Conservation (phyloP, 1,139 yeast species). For the Geotrichum klebahnii region DNA sequence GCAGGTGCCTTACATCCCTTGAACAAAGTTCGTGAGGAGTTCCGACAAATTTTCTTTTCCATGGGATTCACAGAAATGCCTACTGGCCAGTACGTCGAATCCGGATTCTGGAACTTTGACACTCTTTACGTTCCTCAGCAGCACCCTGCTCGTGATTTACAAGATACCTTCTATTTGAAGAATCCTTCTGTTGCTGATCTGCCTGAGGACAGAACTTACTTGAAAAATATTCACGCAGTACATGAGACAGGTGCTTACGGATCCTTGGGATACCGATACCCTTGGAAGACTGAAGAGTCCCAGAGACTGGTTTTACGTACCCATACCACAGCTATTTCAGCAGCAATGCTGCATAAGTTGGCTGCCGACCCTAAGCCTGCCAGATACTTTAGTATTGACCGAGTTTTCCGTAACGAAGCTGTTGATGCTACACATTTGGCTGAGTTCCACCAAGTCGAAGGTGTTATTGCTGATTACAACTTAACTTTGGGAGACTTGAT, state of each 20-base stretch:
- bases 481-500: conserved; percentile 92
- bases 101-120: conserved; percentile 99
- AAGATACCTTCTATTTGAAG: conserved; percentile 94
- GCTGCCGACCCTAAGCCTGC: conserved; percentile 89
- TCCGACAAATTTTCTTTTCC: conserved; percentile 93
- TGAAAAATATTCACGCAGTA: conserved; percentile 72
- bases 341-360: conserved; percentile 78
- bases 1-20: conserved; percentile 96
- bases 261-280: conserved; percentile 95
- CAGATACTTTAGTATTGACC: conserved; percentile 90
- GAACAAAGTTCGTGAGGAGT: conserved; percentile 94
- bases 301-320: conserved; percentile 91
- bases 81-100: conserved; percentile 92
- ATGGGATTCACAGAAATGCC: conserved; percentile 99
- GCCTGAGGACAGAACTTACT: conserved; percentile 75
- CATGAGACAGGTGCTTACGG: conserved; percentile 91
- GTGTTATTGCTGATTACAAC: conserved; percentile 95
- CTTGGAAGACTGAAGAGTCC: conserved; percentile 91
- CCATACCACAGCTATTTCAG: conserved; percentile 92
- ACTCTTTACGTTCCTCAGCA: conserved; percentile 96
- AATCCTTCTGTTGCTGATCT: conserved; percentile 78
- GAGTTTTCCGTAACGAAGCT: conserved; percentile 99
- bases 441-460: conserved; percentile 98
- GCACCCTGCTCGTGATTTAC: conserved; percentile 98
- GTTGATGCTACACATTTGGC: conserved; percentile 99